Evolutionary conservation across 345 rosid genomes (phyloP).

Genomic region (Brassica nigra): DNA sequence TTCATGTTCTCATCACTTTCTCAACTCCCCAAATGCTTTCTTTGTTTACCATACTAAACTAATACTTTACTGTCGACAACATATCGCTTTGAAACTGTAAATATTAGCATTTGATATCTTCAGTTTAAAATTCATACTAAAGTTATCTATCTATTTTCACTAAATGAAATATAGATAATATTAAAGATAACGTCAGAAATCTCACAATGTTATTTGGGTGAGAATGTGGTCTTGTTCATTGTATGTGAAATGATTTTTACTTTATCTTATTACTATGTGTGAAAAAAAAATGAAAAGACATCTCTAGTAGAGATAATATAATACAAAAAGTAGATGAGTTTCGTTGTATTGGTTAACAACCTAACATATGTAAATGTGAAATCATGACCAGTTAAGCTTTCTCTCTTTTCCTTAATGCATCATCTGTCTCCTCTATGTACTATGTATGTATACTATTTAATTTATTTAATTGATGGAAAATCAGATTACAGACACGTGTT

Average conservation of each 20-base stretch:
- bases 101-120: background rate
- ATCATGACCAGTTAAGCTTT: constrained; percentile 31
- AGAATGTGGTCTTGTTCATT: background rate
- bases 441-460: background rate
- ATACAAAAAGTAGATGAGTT: background rate
- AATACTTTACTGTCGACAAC: background rate
- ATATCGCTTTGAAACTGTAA: background rate
- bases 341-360: constrained; percentile 24
- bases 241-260: background rate
- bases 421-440: background rate
- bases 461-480: background rate
- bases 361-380: constrained; percentile 29
- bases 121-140: background rate
- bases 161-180: background rate
- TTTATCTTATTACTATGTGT: background rate
- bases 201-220: background rate
- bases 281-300: constrained; percentile 5
- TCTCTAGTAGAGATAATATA: background rate
- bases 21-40: constrained; percentile 40
- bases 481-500: constrained; percentile 13
- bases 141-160: background rate
- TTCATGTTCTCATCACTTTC: constrained; percentile 35
- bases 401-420: background rate
- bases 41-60: background rate
- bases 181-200: background rate